These are phyloP conservation scores for Apiospora rasikravindrae DNA, from an alignment of 2,329 filamentous ascomycete species.

Conservation along the genomic window DNA sequence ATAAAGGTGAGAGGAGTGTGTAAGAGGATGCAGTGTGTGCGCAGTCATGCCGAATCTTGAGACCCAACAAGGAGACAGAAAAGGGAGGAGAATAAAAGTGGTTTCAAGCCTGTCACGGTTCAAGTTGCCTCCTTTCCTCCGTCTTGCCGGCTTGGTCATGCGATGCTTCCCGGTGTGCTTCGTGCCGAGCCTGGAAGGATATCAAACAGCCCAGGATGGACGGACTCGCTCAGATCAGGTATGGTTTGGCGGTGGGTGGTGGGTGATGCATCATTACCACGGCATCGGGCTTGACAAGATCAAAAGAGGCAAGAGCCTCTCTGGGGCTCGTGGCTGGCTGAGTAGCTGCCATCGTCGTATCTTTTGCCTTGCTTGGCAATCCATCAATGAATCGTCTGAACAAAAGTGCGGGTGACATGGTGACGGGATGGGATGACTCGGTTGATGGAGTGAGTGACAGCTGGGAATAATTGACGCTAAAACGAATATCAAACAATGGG, in stretches of 20 bases:
- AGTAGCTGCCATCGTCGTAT: neutral
- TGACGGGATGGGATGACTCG: too few species aligned
- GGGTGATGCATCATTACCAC: neutral
- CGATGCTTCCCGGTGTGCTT: conserved; percentile 5
- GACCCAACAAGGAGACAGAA: neutral
- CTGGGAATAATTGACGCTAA: conserved; percentile 21
- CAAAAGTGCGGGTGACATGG: neutral
- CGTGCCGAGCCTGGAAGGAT: conserved; percentile 9
- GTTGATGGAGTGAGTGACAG: neutral
- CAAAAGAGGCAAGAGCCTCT: neutral
- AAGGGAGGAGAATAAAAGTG: neutral
- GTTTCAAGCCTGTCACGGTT: conserved; percentile 9
- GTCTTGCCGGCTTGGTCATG: neutral
- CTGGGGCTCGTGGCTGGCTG: neutral
- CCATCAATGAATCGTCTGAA: neutral
- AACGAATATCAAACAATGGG: conserved; percentile 28
- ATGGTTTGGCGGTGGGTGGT: neutral
- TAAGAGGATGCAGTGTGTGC: neutral
- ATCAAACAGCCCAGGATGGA: neutral
- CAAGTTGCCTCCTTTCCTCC: neutral
- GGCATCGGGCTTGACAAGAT: too few species aligned
- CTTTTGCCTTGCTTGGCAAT: neutral
- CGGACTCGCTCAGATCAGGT: neutral
- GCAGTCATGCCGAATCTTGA: neutral
- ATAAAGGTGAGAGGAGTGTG: neutral